phyloP scores from a whole-genome alignment of 768 basidiomycete genomes.

The Leccinum pellstonianum region DNA sequence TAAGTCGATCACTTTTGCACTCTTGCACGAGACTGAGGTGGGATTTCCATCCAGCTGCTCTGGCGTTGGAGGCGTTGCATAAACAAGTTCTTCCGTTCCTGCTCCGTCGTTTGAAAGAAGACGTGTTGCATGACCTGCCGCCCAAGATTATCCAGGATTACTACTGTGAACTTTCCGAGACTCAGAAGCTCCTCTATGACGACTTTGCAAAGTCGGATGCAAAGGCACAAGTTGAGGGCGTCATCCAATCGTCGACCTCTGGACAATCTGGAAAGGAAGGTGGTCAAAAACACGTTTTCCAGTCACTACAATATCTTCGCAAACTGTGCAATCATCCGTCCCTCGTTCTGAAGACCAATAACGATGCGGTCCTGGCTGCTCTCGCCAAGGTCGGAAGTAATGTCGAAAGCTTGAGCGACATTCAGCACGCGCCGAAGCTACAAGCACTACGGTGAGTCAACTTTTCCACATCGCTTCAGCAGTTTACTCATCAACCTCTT shows the following conservation, averaged over 20 bases:
- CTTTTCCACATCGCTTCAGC: background rate
- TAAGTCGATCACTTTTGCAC: slow-evolving; percentile 37
- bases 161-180: slow-evolving; percentile 93
- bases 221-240: slow-evolving; percentile 59
- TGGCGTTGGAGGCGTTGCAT: slow-evolving; percentile 93
- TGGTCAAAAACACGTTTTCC: slow-evolving; percentile 89
- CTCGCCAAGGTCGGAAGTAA: slow-evolving; percentile 55
- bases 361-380: slow-evolving; percentile 54
- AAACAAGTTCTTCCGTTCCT: slow-evolving; percentile 99
- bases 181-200: slow-evolving; percentile 94
- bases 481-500: slow-evolving; percentile 8
- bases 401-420: slow-evolving; percentile 58
- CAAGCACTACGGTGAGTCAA: slow-evolving; percentile 77
- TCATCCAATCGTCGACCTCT: slow-evolving; percentile 47
- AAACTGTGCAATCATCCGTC: slow-evolving; percentile 98
- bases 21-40: slow-evolving; percentile 1
- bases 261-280: slow-evolving; percentile 36
- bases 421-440: slow-evolving; percentile 92
- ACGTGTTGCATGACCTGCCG: slow-evolving; percentile 91
- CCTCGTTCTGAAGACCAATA: slow-evolving; percentile 77
- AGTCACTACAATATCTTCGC: slow-evolving; percentile 92
- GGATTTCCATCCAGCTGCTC: slow-evolving; percentile 59
- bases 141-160: slow-evolving; percentile 99
- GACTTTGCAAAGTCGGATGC: slow-evolving; percentile 85
- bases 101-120: slow-evolving; percentile 93